Evolutionary conservation across 805 yeast genomes (phyloP), one percentile per base, ranked within the genome.

Genomic region (Myxozyma mucilagina): DNA sequence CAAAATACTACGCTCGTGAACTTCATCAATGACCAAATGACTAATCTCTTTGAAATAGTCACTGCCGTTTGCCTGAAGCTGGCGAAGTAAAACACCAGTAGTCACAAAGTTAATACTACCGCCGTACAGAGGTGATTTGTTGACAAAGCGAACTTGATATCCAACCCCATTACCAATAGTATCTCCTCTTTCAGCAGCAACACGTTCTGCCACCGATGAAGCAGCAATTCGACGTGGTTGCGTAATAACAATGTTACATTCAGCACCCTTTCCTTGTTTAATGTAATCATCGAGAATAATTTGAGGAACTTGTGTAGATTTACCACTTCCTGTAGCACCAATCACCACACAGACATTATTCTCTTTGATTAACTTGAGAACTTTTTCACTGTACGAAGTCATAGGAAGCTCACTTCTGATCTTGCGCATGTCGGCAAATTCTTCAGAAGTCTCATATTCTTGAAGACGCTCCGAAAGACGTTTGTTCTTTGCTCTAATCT

Each of bases 1-100:
- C 69, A 84, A 87, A 35, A 89, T 73, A 0, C 93, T 81, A 59
- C 96, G 75, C 73, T 90, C 96, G 71, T 90, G 96, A 0, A 96
- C 96, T 75, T 90, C 97, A 76, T 90, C 97, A 81, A 90, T 85
- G 18, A 90, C 83, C 7, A 90, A 79, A 51, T 68, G 70, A n/a
- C 67, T 47, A n/a, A 65, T 44, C 1, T 47, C 47, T 13, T 45
- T 41, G n/a, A 68, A 56, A 14, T 41, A 60, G 8, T 42, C 29
- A 13, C 49, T 65, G 13, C 42, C 18, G 36, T 41, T 52, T 3
- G 35, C 57, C 50, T 65, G 66, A 20, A 67, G 48, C 39, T 60
- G 56, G 56, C 96, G 76, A n/a, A 89, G 74, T 20, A 90, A 70
- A n/a, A 89, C 82, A 76, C 97, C 97, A 63, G 89, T 94, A 0